phyloP scores from a whole-genome alignment of 75 land plant species.

The Sequoiadendron giganteum region DNA sequence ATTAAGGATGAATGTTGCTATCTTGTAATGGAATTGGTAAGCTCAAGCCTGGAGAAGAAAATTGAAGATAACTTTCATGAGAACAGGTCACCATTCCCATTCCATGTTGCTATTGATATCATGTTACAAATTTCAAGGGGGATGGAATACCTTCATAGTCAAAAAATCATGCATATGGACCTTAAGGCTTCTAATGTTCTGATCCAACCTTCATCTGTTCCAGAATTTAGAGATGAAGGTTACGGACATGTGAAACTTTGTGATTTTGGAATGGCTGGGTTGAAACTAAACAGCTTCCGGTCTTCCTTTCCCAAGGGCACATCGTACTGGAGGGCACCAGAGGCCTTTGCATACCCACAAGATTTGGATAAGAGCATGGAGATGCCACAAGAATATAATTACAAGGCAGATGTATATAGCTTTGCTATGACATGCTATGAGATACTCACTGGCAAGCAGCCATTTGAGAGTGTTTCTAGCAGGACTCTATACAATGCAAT shows the following conservation, averaged over 20 bases:
- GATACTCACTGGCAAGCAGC: slow-evolving; percentile 27
- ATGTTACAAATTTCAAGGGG: slow-evolving; percentile 36
- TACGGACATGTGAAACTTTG: slow-evolving; percentile 29
- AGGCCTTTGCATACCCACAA: slow-evolving; percentile 20
- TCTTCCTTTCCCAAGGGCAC: slow-evolving; percentile 13
- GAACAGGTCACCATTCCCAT: background rate
- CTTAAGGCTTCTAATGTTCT: slow-evolving; percentile 21
- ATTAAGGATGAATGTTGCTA: slow-evolving; percentile 5
- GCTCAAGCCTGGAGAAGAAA: slow-evolving; percentile 20
- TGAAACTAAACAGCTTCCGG: slow-evolving; percentile 20
- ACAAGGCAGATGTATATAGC: slow-evolving; percentile 37
- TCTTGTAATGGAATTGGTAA: slow-evolving; percentile 28
- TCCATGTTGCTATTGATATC: slow-evolving; percentile 25
- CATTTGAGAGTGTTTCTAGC: slow-evolving; percentile 19
- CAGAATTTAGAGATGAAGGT: slow-evolving; percentile 23
- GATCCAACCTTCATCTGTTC: slow-evolving; percentile 9
- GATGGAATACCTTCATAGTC: slow-evolving; percentile 26
- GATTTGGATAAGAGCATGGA: background rate
- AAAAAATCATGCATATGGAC: slow-evolving; percentile 26
- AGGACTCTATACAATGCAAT: slow-evolving; percentile 3
- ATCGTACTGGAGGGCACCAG: slow-evolving; percentile 31
- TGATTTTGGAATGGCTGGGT: slow-evolving; percentile 24
- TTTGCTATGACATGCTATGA: slow-evolving; percentile 42
- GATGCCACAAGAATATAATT: slow-evolving; percentile 8
- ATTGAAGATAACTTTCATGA: slow-evolving; percentile 16